Conservation (phyloP, 352 stramenopile species). For the Phytopythium cucurbitacearum region DNA sequence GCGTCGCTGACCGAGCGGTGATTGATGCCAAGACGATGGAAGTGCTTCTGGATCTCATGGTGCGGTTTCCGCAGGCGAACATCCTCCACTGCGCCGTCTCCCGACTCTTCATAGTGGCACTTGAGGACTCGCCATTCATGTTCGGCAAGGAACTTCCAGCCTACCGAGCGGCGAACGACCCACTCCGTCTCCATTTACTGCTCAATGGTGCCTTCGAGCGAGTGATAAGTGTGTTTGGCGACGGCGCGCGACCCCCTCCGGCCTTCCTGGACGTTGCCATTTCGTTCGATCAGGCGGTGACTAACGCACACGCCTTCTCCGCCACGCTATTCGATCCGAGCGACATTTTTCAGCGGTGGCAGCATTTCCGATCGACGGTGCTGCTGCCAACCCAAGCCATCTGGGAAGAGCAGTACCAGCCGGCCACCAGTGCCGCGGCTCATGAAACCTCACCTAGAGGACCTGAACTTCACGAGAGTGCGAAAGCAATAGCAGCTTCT, state of each 20-base stretch:
- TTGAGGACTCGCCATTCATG: constrained; percentile 78
- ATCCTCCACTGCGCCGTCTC: constrained; percentile 64
- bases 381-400: constrained; percentile 56
- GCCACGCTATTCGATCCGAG: constrained; percentile 45
- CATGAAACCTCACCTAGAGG: not conserved
- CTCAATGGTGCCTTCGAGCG: constrained; percentile 36
- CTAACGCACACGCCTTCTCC: constrained; percentile 48
- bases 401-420: constrained; percentile 61
- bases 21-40: constrained; percentile 38
- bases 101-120: constrained; percentile 67
- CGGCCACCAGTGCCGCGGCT: not conserved
- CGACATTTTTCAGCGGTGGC: constrained; percentile 32
- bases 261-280: constrained; percentile 71
- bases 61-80: constrained; percentile 88
- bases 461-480: not conserved
- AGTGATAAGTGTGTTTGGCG: constrained; percentile 35
- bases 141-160: constrained; percentile 74
- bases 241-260: constrained; percentile 21
- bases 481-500: too few species aligned
- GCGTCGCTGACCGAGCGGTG: constrained; percentile 39
- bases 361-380: constrained; percentile 40
- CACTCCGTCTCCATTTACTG: constrained; percentile 51
- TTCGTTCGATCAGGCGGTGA: constrained; percentile 70
- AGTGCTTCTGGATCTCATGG: constrained; percentile 85
- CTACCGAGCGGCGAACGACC: constrained; percentile 45